Conservation (phyloP, 805 yeast species). For the Saccharomycopsis guyanensis region DNA sequence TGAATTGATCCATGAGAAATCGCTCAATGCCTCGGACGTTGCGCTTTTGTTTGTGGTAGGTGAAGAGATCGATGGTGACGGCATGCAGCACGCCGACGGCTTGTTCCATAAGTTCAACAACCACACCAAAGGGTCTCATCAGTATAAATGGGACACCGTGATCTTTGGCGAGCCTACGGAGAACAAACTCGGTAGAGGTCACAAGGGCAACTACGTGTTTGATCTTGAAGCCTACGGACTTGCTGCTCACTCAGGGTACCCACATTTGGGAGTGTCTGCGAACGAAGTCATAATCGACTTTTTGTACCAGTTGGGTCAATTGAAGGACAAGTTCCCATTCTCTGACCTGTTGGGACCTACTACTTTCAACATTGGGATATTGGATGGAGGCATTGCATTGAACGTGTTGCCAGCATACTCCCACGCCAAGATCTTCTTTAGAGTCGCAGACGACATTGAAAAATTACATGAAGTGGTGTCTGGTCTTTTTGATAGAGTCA, state of each 20-base stretch:
- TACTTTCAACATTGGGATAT: conserved; percentile 52
- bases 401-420: conserved; percentile 61
- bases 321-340: conserved; percentile 38
- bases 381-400: conserved; percentile 56
- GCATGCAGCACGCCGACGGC: conserved; percentile 44
- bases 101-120: conserved; percentile 25
- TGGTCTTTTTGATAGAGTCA: background rate
- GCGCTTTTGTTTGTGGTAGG: conserved; percentile 59
- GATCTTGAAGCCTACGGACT: conserved; percentile 42
- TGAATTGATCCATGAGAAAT: conserved; percentile 34
- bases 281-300: conserved; percentile 46
- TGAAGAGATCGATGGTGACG: conserved; percentile 60
- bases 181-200: conserved; percentile 59
- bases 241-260: conserved; percentile 64
- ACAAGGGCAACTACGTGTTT: conserved; percentile 48
- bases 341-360: conserved; percentile 50
- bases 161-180: conserved; percentile 77
- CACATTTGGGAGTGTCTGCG: conserved; percentile 60
- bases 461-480: background rate
- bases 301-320: conserved; percentile 33
- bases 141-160: conserved; percentile 36
- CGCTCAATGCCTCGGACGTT: conserved; percentile 46
- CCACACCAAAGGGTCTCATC: background rate
- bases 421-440: conserved; percentile 38
- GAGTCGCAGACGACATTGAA: conserved; percentile 43